These are phyloP conservation scores for Inga leiocalycina DNA, from an alignment of 306 rosid genomes.

Conservation along the genomic window DNA sequence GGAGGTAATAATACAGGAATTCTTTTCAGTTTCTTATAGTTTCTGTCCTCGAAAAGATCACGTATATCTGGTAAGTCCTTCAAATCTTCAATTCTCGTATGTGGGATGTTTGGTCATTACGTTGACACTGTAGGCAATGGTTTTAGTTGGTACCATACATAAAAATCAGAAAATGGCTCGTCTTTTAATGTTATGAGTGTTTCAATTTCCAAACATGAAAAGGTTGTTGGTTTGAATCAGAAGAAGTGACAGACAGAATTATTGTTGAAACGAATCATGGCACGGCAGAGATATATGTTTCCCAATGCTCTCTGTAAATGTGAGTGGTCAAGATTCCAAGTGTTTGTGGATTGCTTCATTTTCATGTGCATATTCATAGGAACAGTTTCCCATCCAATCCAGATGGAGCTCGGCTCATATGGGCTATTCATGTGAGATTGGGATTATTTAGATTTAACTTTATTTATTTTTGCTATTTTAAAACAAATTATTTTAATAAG, in stretches of 20 bases:
- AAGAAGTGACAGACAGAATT: constrained; percentile 45
- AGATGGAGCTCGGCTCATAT: too few species aligned
- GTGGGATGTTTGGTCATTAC: neutral
- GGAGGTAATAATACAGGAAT: constrained; percentile 64
- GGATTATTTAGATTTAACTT: accelerated
- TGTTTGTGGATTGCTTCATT: too few species aligned
- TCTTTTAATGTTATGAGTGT: constrained; percentile 31
- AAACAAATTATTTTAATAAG: too few species aligned
- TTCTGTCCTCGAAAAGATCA: neutral
- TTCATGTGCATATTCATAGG: too few species aligned
- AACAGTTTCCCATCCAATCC: too few species aligned
- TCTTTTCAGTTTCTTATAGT: neutral
- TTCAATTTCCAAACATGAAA: constrained; percentile 28
- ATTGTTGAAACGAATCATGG: constrained; percentile 36
- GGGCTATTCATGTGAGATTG: accelerated
- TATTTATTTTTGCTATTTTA: too few species aligned
- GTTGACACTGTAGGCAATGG: constrained; percentile 9
- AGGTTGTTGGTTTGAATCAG: constrained; percentile 18
- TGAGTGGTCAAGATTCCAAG: constrained; percentile 19
- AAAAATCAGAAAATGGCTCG: constrained; percentile 36
- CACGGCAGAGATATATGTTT: constrained; percentile 31
- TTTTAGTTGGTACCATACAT: neutral
- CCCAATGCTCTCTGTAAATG: neutral
- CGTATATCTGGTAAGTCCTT: neutral
- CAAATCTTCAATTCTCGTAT: neutral